Base-by-base conservation (phyloP, 257 asterid genomes). In the Vinca minor region DNA sequence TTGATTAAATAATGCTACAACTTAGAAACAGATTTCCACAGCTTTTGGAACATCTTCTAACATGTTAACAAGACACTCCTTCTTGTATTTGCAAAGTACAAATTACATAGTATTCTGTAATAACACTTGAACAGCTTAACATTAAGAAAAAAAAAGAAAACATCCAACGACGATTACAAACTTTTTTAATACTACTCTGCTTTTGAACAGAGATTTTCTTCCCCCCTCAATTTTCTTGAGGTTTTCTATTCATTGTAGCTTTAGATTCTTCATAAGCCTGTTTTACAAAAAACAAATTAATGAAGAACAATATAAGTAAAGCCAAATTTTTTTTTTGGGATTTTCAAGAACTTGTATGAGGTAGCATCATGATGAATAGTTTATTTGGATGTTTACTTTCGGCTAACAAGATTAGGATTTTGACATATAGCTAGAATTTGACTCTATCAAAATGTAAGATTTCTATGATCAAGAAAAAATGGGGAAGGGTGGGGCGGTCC, bases 231-330 rank as follows among this genome's bases (percentile, higher is more conserved):
- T 34, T 34, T 34, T 34, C 4, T 34, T 34, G 3, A 3, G 3
- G 3, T 34, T 34, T 34, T 34, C 38, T 34, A 34, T 35, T 78
- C 76, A 74, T 50, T 83, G 81, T 62, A 85, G 76, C 80, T 70
- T 83, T 46, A 85, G 81, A 80, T 85, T 83, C 93, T 77, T 83
- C 79, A 87, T 31, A 72, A 81, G 77, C 88, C 95, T 87, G 87
- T 73, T 52, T n/a, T 29, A 61, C 18, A 1, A 10, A 29, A 49
- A 49, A 17, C 45, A 68, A 20, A 14, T 42, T 31, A 36, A 36
- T 49, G 8, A 52, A n/a, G 8, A 52, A n/a, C 56, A 44, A 35
- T 25, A 17, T 25, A 20, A 34, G 7, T 26, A 32, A 25, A 6
- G n/a, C n/a, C n/a, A n/a, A n/a, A n/a, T n/a, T n/a, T n/a, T n/a